Evolutionary conservation across 345 rosid genomes (phyloP).

Genomic region (Populus davidiana): DNA sequence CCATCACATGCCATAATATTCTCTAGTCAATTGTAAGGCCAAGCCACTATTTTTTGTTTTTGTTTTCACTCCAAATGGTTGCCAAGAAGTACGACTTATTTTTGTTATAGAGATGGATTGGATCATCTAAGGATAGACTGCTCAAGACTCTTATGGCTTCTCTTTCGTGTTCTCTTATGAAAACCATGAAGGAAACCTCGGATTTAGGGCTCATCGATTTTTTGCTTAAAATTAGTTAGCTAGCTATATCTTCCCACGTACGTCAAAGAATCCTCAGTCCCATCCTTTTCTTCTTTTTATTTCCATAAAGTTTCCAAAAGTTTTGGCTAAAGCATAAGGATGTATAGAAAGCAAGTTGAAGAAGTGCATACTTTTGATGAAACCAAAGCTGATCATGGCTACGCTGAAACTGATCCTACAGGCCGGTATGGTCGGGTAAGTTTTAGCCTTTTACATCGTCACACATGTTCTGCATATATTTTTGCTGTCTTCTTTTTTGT

Average conservation of each 20-base stretch:
- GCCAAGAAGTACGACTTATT: slow-evolving; percentile 11
- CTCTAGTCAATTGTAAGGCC: slow-evolving; percentile 5
- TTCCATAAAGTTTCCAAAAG: background rate
- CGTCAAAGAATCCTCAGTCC: background rate
- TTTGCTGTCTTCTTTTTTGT: background rate
- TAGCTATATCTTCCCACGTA: background rate
- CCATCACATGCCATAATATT: background rate
- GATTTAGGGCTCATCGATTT: slow-evolving; percentile 9
- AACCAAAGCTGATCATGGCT: slow-evolving; percentile 20
- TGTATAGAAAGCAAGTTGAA: slow-evolving; percentile 25
- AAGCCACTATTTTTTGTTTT: background rate
- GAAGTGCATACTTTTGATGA: slow-evolving; percentile 8
- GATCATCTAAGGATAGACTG: slow-evolving; percentile 34
- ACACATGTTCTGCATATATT: background rate
- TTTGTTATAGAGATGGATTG: slow-evolving; percentile 31
- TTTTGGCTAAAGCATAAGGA: slow-evolving; percentile 7
- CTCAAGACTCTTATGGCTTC: slow-evolving; percentile 34
- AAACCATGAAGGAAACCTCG: slow-evolving; percentile 40
- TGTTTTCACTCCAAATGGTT: slow-evolving; percentile 17
- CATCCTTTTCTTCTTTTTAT: background rate
- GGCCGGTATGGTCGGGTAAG: slow-evolving; percentile 57
- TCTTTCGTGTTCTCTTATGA: slow-evolving; percentile 38
- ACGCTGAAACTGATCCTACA: slow-evolving; percentile 41
- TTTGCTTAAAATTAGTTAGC: background rate
- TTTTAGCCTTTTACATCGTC: background rate